Base-by-base conservation (phyloP, 345 rosid genomes). In the Zanthoxylum bungeanum region DNA sequence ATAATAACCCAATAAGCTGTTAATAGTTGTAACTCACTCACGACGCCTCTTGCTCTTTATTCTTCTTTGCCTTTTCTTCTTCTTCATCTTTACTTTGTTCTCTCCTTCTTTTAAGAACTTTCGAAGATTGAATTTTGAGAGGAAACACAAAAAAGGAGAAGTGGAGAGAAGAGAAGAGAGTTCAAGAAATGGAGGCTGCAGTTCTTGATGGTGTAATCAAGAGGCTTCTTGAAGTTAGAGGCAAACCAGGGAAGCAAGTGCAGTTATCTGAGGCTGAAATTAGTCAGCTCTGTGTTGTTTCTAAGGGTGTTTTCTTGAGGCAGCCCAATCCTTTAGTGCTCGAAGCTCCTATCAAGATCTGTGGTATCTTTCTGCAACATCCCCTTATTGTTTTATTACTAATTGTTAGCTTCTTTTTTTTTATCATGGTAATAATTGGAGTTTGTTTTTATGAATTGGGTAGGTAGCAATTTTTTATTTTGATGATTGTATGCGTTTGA, bases 251-350 rank as follows among this genome's bases (percentile, higher is more conserved):
- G 52, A 89, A 87, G 84, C 87, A 80, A 74, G 89, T 89, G 17
- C 90, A 86, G 74, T 77, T 92, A 58, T 83, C 84, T 58, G 96
- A 92, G 84, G 55, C 73, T 21, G 96, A 89, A 75, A 89, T 92
- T 82, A 87, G 77, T 81, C 90, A 87, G 76, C 89, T 92, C 30
- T 88, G 92, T 77, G 66, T 79, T 4, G 87, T 80, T 71, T 88
- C 97, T 31, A 83, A 81, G 60, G 85, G 77, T 34, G 78, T 89
- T 80, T 88, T 92, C 85, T 76, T 88, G 53, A 81, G 86, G 73
- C 97, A 92, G 69, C 92, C 97, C 59, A 87, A 85, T 70, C 85
- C 89, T 61, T 85, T 89, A 62, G 92, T 88, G 82, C 93, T 92
- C 27, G 90, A 89, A 69, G 87, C 96, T 44, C 97, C 97, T 25